Conservation (phyloP, 2,329 filamentous ascomycete genomes). For the Colletotrichum truncatum region DNA sequence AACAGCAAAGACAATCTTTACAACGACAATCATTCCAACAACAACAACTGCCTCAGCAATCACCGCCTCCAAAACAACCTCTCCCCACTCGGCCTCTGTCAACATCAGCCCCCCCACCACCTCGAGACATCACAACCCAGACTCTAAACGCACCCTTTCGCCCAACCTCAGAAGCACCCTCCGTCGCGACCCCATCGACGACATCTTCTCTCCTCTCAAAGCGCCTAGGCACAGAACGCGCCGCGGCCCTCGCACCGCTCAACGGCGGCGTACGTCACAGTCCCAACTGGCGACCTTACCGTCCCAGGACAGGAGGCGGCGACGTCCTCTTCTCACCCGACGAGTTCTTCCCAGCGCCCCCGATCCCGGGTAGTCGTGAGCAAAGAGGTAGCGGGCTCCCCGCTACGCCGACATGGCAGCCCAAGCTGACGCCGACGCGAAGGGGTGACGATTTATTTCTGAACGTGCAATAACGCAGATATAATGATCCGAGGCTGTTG, state of each 20-base stretch:
- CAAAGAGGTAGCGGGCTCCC: constrained; percentile 40
- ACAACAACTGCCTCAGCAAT: constrained; percentile 23
- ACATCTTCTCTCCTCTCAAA: constrained; percentile 60
- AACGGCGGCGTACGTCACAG: constrained; percentile 29
- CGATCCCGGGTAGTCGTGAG: not conserved
- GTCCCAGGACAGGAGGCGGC: not conserved
- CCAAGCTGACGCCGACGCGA: constrained; percentile 72
- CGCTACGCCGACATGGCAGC: constrained; percentile 67
- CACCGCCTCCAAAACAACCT: constrained; percentile 18
- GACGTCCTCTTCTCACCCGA: constrained; percentile 25
- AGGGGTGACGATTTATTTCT: constrained; percentile 72
- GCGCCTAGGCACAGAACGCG: constrained; percentile 58
- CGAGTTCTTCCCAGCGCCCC: constrained; percentile 10
- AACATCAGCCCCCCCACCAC: not conserved
- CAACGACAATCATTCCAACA: constrained; percentile 32
- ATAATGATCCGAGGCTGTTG: too few relatives aligned
- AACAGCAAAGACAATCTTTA: too few relatives aligned
- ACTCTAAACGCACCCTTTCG: constrained; percentile 20
- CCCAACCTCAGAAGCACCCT: constrained; percentile 17
- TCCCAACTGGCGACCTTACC: constrained; percentile 32
- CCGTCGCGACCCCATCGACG: constrained; percentile 36
- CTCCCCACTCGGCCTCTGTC: constrained; percentile 5
- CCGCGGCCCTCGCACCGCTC: constrained; percentile 53
- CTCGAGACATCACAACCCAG: constrained; percentile 11
- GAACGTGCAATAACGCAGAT: constrained; percentile 54